Evolutionary conservation across 805 yeast species (phyloP), one percentile per base, ranked within the genome.

Genomic region (Pichia manshurica): DNA sequence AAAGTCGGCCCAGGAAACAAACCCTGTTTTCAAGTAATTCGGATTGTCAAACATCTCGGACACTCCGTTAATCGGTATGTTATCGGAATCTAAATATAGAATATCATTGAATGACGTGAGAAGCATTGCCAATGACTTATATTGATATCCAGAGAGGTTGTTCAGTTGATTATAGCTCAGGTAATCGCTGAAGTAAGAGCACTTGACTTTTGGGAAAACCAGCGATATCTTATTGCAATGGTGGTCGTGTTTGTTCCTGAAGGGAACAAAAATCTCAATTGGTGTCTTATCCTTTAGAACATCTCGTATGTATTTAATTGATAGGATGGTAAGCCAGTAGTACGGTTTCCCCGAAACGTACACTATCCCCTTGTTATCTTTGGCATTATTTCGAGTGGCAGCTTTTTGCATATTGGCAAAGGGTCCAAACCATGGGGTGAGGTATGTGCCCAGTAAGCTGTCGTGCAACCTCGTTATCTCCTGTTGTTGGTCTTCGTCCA

Each of bases 1-100:
- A 50, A 77, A 77, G 61, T 81, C 87, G 1, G 87, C 87, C 88
- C 87, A 82, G 4, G 78, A 68, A 23, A 82, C 69, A 57, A 82
- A 62, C 1, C 87, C 87, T 16, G 67, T 61, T 7, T 69, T 61
- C n/a, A 52, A 45, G 58, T 72, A 81, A 6, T 82, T 76, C 38
- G 72, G 70, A n/a, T 55, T 49, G 2, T 52, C 39, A 31, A 66
- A 63, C 37, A 64, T 46, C 0, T 31, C 13, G 20, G 66, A 66
- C 5, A 71, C 67, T 46, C 63, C 61, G 40, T 56, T 56, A 28
- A 72, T 60, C 2, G 75, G 70, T 37, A 72, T 57, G 47, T 70
- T 69, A 49, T 73, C 77, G 16, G 76, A 63, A 52, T 73, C 78
- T 39, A 74, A 56, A 29, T 68, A 57, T 4, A 74, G 53, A 15